Percentiles rank a stretch among this genome's conserved stretches.
These are phyloP conservation scores for Aspergillus quadricinctus DNA, from an alignment of 2,329 filamentous ascomycete genomes.

Conservation along the genomic window DNA sequence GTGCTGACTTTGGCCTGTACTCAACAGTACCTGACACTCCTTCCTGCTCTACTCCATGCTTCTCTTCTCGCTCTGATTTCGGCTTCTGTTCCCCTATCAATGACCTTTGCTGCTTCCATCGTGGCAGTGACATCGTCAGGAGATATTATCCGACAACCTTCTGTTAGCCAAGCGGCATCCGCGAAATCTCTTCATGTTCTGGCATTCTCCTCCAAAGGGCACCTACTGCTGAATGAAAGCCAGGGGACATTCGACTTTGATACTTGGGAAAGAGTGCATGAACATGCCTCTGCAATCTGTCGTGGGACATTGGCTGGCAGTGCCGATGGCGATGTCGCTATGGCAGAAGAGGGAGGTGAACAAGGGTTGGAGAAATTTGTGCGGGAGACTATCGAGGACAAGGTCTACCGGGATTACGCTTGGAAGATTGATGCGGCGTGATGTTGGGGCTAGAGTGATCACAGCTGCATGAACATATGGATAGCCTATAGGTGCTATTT, in stretches of 20 bases:
- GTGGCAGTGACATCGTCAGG: slow-evolving; percentile 52
- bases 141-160: slow-evolving; percentile 56
- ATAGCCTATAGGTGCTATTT: neutral
- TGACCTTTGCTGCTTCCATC: slow-evolving; percentile 63
- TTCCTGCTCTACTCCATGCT: slow-evolving; percentile 79
- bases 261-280: slow-evolving; percentile 69
- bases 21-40: slow-evolving; percentile 67
- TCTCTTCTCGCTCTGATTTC: slow-evolving; percentile 74
- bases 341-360: slow-evolving; percentile 39
- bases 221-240: slow-evolving; percentile 74
- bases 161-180: slow-evolving; percentile 55
- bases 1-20: slow-evolving; percentile 6
- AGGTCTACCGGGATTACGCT: slow-evolving; percentile 41
- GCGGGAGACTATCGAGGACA: slow-evolving; percentile 57
- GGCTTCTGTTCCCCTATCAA: slow-evolving; percentile 73
- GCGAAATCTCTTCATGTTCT: slow-evolving; percentile 76
- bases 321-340: slow-evolving; percentile 41
- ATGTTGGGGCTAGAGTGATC: slow-evolving; percentile 6
- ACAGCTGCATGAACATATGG: neutral
- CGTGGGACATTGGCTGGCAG: slow-evolving; percentile 42
- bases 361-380: slow-evolving; percentile 56
- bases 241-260: slow-evolving; percentile 71
- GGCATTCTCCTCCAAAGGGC: slow-evolving; percentile 69
- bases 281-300: slow-evolving; percentile 63
- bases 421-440: slow-evolving; percentile 37